These are phyloP conservation scores for Chamaecrista fasciculata DNA, from an alignment of 306 rosid genomes.

Conservation along the genomic window DNA sequence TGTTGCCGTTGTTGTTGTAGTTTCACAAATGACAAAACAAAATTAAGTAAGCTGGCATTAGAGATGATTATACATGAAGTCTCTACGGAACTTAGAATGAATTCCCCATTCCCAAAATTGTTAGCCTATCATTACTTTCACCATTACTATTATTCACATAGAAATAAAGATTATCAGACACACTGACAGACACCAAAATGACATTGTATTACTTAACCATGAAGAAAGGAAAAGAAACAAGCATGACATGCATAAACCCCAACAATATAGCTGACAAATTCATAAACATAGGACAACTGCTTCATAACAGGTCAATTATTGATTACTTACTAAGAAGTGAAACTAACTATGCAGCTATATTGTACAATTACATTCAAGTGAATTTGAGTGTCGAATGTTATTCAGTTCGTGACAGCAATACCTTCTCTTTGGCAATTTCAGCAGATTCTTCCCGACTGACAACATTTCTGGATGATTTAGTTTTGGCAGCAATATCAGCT, in stretches of 20 bases:
- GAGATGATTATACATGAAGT: too few species aligned
- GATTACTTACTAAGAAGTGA: background rate
- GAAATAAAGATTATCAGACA: background rate
- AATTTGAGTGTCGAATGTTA: slow-evolving; percentile 9
- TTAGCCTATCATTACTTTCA: too few species aligned
- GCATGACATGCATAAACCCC: background rate
- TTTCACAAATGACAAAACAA: too few species aligned
- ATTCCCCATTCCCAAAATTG: too few species aligned
- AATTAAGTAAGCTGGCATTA: too few species aligned
- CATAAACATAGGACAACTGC: slow-evolving; percentile 10
- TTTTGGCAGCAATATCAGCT: slow-evolving; percentile 62
- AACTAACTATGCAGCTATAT: slow-evolving; percentile 3
- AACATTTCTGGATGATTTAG: slow-evolving; percentile 59
- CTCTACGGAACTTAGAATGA: too few species aligned
- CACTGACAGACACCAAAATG: background rate
- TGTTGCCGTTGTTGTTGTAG: too few species aligned
- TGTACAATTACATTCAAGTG: slow-evolving; percentile 15
- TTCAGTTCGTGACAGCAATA: slow-evolving; percentile 27
- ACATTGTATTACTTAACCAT: background rate
- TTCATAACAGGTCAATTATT: background rate
- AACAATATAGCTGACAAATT: slow-evolving; percentile 2
- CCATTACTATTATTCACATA: background rate
- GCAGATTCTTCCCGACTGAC: slow-evolving; percentile 82
- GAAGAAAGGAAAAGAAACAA: slow-evolving; percentile 10
- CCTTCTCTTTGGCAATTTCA: slow-evolving; percentile 93